phyloP scores from a whole-genome alignment of 1,284 basidiomycete genomes.

The Leccinum laetum region DNA sequence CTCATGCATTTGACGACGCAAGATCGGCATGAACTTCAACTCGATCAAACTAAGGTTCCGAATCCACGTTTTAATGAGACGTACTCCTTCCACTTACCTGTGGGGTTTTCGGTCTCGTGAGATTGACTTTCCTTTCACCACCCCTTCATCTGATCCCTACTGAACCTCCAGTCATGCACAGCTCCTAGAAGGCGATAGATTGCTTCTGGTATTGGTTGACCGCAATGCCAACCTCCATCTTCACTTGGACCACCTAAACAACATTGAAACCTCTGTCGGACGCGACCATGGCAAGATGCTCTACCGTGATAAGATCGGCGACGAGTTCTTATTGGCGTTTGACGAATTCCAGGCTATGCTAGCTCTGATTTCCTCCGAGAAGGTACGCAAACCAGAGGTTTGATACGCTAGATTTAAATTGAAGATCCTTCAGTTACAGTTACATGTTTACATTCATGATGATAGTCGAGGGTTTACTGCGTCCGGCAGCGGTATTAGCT shows the following conservation, averaged over 20 bases:
- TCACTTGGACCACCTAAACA: conserved; percentile 36
- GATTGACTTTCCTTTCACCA: neutral
- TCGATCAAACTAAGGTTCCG: too few relatives aligned
- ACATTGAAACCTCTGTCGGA: conserved; percentile 35
- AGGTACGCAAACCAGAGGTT: conserved; percentile 30
- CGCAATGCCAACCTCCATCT: conserved; percentile 33
- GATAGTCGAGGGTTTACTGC: conserved; percentile 37
- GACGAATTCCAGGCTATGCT: conserved; percentile 51
- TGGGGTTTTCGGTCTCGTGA: conserved; percentile 21
- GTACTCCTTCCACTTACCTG: conserved; percentile 22
- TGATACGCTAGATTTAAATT: neutral
- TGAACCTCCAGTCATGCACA: conserved; percentile 33
- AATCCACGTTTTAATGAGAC: too few relatives aligned
- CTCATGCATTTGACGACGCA: too few relatives aligned
- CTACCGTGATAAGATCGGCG: conserved; percentile 45
- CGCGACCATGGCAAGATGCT: conserved; percentile 34
- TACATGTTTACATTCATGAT: conserved; percentile 48
- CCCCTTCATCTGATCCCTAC: neutral
- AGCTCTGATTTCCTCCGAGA: conserved; percentile 40
- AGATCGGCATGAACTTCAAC: too few relatives aligned
- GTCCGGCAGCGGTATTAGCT: conserved; percentile 40
- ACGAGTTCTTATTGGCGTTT: conserved; percentile 42
- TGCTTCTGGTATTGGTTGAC: conserved; percentile 43
- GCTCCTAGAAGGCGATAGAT: conserved; percentile 37
- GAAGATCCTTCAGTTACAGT: conserved; percentile 30